Conservation (phyloP, 192 early-diverging fungal genomes). For the Allomyces javanicus region DNA sequence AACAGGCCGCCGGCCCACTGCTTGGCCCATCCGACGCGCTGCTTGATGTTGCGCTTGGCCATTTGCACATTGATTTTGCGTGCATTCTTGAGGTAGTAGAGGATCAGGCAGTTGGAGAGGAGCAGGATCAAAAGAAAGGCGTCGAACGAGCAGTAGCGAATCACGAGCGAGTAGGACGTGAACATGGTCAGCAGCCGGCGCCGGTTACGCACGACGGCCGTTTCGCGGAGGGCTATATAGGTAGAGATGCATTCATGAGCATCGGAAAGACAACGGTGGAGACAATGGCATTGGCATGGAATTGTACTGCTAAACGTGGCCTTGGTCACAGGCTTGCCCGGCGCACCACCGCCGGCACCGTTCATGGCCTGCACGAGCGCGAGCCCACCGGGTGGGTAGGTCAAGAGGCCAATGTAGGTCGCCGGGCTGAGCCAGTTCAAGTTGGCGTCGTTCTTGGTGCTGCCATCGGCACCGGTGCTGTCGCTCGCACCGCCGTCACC, state of each 20-base stretch:
- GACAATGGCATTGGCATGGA: no score
- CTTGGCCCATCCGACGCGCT: conserved; percentile 28
- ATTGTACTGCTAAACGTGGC: no score
- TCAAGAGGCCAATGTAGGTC: not conserved
- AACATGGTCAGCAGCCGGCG: conserved; percentile 21
- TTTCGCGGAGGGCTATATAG: conserved; percentile 21
- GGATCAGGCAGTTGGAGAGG: conserved; percentile 22
- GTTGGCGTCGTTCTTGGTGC: not conserved
- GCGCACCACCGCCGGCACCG: not conserved
- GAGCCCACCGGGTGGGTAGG: not conserved
- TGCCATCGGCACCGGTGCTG: no score
- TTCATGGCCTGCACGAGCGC: not conserved
- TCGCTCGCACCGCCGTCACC: no score
- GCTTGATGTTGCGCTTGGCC: conserved; percentile 22
- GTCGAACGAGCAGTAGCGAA: conserved; percentile 26
- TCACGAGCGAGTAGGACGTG: conserved; percentile 17
- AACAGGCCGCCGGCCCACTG: conserved; percentile 30
- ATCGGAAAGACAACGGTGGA: no score
- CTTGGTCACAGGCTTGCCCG: no score
- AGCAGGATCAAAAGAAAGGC: conserved; percentile 25
- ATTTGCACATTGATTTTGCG: conserved; percentile 28
- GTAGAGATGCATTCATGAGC: no score
- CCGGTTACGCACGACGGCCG: conserved; percentile 22
- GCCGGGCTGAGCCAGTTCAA: not conserved
- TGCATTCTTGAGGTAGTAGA: conserved; percentile 32